Conservation (phyloP, 164 flowering plant genomes). For the Macadamia tetraphylla region DNA sequence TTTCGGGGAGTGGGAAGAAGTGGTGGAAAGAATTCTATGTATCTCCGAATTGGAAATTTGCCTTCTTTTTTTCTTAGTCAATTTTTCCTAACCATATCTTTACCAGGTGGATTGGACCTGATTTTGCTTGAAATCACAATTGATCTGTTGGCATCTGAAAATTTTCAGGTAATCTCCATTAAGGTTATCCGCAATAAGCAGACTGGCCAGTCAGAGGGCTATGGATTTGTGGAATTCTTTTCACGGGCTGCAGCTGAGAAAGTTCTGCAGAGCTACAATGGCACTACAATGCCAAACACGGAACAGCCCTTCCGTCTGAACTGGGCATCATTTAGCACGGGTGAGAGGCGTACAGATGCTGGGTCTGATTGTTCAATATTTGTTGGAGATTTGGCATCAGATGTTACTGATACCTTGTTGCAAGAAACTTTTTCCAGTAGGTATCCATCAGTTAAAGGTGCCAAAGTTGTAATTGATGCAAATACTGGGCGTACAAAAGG, state of each 20-base stretch:
- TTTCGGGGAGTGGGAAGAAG: too few species aligned
- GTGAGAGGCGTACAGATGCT: constrained; percentile 74
- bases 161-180: constrained; percentile 55
- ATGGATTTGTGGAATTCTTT: constrained; percentile 90
- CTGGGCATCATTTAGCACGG: constrained; percentile 92
- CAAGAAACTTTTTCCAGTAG: constrained; percentile 77
- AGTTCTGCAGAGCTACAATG: constrained; percentile 60
- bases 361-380: constrained; percentile 91
- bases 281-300: constrained; percentile 66
- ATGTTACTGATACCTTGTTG: constrained; percentile 79
- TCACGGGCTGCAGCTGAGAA: constrained; percentile 83
- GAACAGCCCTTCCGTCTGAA: constrained; percentile 86
- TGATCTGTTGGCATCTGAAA: neutral
- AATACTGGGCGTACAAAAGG: constrained; percentile 98
- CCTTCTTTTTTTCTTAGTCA: too few species aligned
- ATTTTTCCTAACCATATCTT: too few species aligned
- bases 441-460: constrained; percentile 90
- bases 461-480: constrained; percentile 92
- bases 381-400: constrained; percentile 94
- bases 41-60: too few species aligned
- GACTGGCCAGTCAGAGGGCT: constrained; percentile 85
- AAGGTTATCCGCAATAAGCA: constrained; percentile 98
- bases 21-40: too few species aligned
- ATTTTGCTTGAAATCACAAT: too few species aligned
- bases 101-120: too few species aligned